A percentile compares a stretch with the other conserved stretches of the same genome.
These are phyloP conservation scores for Cladophialophora chaetospira DNA, from an alignment of 2,329 filamentous ascomycete genomes.

Conservation along the genomic window DNA sequence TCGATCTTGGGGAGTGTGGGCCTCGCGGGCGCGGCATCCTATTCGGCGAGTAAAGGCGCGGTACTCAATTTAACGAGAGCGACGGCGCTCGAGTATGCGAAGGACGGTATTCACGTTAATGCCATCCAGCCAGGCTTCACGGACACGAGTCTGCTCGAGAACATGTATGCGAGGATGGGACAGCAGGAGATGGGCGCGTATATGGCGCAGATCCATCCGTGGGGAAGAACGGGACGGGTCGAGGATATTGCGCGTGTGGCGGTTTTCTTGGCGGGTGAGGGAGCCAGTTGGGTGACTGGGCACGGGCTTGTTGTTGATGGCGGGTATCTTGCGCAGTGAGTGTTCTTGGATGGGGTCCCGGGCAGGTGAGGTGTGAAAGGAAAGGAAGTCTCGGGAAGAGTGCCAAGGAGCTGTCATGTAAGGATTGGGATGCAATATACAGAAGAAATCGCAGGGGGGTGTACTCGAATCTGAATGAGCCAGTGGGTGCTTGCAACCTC, in stretches of 20 bases:
- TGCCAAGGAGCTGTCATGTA: too few relatives aligned
- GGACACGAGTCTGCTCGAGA: slow-evolving; percentile 42
- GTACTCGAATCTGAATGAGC: too few relatives aligned
- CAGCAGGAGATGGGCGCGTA: slow-evolving; percentile 3
- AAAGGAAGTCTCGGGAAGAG: too few relatives aligned
- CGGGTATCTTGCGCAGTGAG: slow-evolving; percentile 40
- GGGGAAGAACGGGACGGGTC: slow-evolving; percentile 35
- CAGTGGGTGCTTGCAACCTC: too few relatives aligned
- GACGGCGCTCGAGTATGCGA: slow-evolving; percentile 48
- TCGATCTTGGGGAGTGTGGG: slow-evolving; percentile 17
- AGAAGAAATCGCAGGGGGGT: too few relatives aligned
- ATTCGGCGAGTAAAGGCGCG: slow-evolving; percentile 52
- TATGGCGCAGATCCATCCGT: slow-evolving; percentile 20
- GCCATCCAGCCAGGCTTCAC: slow-evolving; percentile 47
- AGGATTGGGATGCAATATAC: too few relatives aligned
- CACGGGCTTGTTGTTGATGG: slow-evolving; percentile 49
- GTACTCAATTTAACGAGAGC: slow-evolving; percentile 50
- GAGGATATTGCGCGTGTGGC: slow-evolving; percentile 44
- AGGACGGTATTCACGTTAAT: slow-evolving; percentile 46
- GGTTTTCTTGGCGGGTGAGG: slow-evolving; percentile 51
- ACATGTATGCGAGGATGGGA: slow-evolving; percentile 35
- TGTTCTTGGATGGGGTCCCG: too few relatives aligned
- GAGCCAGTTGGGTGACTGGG: slow-evolving; percentile 50
- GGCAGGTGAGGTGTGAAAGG: too few relatives aligned
- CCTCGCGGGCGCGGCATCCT: slow-evolving; percentile 33